A percentile compares a stretch with the other conserved stretches of the same genome.
Evolutionary conservation across 257 asterid species (phyloP).

Genomic region (Fraxinus quadrangulata): DNA sequence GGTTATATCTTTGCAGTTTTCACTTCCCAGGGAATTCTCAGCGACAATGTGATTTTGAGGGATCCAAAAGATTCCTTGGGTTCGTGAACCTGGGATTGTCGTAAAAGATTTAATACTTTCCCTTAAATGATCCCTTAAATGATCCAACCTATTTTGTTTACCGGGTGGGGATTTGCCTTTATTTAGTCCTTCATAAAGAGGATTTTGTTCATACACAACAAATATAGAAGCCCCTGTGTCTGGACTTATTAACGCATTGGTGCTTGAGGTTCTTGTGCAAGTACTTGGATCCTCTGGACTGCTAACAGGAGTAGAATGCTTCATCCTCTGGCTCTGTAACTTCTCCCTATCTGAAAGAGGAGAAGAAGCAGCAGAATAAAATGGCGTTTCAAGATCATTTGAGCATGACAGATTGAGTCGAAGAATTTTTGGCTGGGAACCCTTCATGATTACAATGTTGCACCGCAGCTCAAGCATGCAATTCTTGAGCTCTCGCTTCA

Average conservation of each 20-base stretch:
- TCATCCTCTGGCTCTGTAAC: slow-evolving; percentile 41
- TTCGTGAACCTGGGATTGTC: slow-evolving; percentile 36
- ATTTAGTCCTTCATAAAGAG: slow-evolving; percentile 59
- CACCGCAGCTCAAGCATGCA: slow-evolving; percentile 79
- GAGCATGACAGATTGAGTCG: slow-evolving; percentile 70
- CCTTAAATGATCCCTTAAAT: slow-evolving; percentile 23
- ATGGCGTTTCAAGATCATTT: slow-evolving; percentile 52
- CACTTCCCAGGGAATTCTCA: slow-evolving; percentile 31
- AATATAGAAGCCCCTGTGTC: slow-evolving; percentile 44
- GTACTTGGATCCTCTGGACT: slow-evolving; percentile 66
- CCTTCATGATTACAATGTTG: slow-evolving; percentile 84
- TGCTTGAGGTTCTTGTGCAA: slow-evolving; percentile 52
- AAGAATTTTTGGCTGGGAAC: slow-evolving; percentile 75
- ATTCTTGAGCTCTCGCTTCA: slow-evolving; percentile 73
- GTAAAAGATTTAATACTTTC: slow-evolving; percentile 40
- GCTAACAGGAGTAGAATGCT: slow-evolving; percentile 64
- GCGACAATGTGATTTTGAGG: slow-evolving; percentile 43
- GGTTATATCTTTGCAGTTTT: slow-evolving; percentile 33
- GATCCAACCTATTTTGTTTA: slow-evolving; percentile 30
- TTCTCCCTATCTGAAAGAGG: slow-evolving; percentile 45
- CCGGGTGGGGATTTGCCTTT: slow-evolving; percentile 33
- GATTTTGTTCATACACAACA: slow-evolving; percentile 67
- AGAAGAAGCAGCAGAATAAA: slow-evolving; percentile 58
- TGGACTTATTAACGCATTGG: slow-evolving; percentile 47
- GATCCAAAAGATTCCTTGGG: slow-evolving; percentile 41